Percentiles rank a stretch among this genome's conserved stretches.
Evolutionary conservation across 805 yeast species (phyloP).

Genomic region (Jamesozyma lodderae): DNA sequence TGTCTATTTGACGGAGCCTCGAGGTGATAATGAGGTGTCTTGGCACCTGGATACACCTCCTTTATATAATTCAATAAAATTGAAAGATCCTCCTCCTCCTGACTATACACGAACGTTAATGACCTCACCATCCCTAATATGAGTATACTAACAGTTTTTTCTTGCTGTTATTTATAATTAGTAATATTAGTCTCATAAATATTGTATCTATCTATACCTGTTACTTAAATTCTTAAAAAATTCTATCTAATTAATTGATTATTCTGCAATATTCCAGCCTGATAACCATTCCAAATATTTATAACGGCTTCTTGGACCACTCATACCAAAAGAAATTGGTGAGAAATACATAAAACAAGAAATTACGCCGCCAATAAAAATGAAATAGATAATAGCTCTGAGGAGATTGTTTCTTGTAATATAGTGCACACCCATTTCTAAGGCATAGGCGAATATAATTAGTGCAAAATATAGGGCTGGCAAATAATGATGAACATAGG

Average conservation of each 20-base stretch:
- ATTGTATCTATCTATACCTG: too few relatives aligned
- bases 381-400: constrained; percentile 31
- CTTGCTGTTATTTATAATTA: background rate
- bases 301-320: constrained; percentile 35
- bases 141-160: background rate
- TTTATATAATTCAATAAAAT: background rate
- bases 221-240: too few relatives aligned
- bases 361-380: constrained; percentile 36
- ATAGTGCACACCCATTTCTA: constrained; percentile 35
- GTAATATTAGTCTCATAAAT: background rate
- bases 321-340: constrained; percentile 62
- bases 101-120: too few relatives aligned
- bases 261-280: constrained; percentile 37
- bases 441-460: constrained; percentile 43
- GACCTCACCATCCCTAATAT: too few relatives aligned
- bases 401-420: constrained; percentile 20
- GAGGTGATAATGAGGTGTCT: background rate
- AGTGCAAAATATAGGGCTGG: constrained; percentile 78
- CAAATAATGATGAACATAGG: constrained; percentile 76
- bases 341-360: constrained; percentile 52
- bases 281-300: constrained; percentile 41
- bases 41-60: constrained; percentile 6
- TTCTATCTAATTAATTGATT: too few relatives aligned
- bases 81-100: constrained; percentile 1
- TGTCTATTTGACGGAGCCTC: background rate